These are phyloP conservation scores for Talaromyces sp. DNA, from an alignment of 2,329 filamentous ascomycete species.

Conservation along the genomic window DNA sequence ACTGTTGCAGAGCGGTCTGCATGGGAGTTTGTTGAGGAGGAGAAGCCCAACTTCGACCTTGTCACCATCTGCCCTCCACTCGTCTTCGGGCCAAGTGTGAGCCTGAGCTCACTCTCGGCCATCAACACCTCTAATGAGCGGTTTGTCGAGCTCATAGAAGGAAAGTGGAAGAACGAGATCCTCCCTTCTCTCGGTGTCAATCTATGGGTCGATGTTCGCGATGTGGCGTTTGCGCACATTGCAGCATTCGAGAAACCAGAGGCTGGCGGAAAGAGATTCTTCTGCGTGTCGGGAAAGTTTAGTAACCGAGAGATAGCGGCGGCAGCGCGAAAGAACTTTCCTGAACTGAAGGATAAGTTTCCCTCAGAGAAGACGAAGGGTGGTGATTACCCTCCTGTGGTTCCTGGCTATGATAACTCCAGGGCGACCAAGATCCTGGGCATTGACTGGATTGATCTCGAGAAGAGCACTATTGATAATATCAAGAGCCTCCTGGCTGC, in stretches of 20 bases:
- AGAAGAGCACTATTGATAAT: constrained; percentile 1
- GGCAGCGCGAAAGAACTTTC: constrained; percentile 21
- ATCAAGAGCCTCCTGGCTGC: constrained; percentile 1
- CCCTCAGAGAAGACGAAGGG: background rate
- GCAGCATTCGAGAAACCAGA: constrained; percentile 18
- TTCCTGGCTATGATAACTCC: constrained; percentile 3
- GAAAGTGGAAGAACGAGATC: constrained; percentile 30
- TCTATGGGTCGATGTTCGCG: constrained; percentile 26
- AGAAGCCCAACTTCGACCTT: constrained; percentile 27
- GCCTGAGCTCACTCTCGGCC: constrained; percentile 16
- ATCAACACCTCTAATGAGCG: constrained; percentile 36
- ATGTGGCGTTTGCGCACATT: constrained; percentile 28
- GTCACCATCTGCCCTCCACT: constrained; percentile 42
- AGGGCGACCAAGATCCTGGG: background rate
- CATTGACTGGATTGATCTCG: constrained; percentile 2
- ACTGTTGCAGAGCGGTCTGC: constrained; percentile 21
- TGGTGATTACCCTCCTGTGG: background rate
- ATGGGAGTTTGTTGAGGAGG: constrained; percentile 20
- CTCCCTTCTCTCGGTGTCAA: constrained; percentile 18
- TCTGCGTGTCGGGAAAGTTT: constrained; percentile 20
- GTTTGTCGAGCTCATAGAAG: constrained; percentile 22
- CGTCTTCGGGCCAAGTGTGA: constrained; percentile 37
- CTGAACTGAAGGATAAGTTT: background rate
- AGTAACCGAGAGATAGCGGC: constrained; percentile 21
- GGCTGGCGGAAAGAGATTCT: constrained; percentile 23